A percentile compares a stretch with the other conserved stretches of the same genome.
phyloP scores from a whole-genome alignment of 805 yeast species.

The Lachancea sp. region DNA sequence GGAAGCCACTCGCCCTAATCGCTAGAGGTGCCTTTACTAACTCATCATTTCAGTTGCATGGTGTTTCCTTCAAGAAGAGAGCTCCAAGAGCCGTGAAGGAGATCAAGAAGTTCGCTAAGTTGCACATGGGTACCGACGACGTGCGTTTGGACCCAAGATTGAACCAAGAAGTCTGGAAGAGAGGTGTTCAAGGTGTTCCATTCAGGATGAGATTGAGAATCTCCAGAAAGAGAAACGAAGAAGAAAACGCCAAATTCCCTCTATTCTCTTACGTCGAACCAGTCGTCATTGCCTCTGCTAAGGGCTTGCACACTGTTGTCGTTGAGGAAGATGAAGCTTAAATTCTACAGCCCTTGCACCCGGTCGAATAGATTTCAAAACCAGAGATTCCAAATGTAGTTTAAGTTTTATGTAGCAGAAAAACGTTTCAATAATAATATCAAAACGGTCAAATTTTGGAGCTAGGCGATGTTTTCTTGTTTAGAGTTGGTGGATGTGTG shows the following conservation, averaged over 20 bases:
- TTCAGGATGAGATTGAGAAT: slow-evolving; percentile 97
- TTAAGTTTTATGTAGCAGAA: slow-evolving; percentile 10
- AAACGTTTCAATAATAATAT: slow-evolving; percentile 12
- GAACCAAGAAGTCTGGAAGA: slow-evolving; percentile 98
- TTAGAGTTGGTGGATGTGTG: no score
- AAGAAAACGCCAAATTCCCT: slow-evolving; percentile 97
- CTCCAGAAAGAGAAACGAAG: slow-evolving; percentile 99
- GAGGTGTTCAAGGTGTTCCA: slow-evolving; percentile 99
- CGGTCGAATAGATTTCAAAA: slow-evolving; percentile 10
- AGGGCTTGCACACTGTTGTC: slow-evolving; percentile 97
- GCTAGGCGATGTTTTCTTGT: no score
- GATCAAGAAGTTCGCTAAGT: slow-evolving; percentile 95
- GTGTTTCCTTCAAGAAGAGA: slow-evolving; percentile 98
- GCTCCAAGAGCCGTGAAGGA: slow-evolving; percentile 99
- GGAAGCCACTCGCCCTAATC: no score
- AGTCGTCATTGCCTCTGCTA: slow-evolving; percentile 87
- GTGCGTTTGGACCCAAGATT: slow-evolving; percentile 98
- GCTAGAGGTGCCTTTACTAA: slow-evolving; percentile 5
- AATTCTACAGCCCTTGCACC: slow-evolving; percentile 27
- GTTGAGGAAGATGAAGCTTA: slow-evolving; percentile 71
- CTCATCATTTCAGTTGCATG: slow-evolving; percentile 64
- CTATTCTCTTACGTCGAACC: slow-evolving; percentile 98
- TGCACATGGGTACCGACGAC: slow-evolving; percentile 98
- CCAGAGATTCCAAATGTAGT: slow-evolving; percentile 8
- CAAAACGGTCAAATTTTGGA: slow-evolving; percentile 4